Evolutionary conservation across 164 flowering plant genomes (phyloP), one percentile per base, ranked within the genome.

Genomic region (grape (Vitis vinifera)): DNA sequence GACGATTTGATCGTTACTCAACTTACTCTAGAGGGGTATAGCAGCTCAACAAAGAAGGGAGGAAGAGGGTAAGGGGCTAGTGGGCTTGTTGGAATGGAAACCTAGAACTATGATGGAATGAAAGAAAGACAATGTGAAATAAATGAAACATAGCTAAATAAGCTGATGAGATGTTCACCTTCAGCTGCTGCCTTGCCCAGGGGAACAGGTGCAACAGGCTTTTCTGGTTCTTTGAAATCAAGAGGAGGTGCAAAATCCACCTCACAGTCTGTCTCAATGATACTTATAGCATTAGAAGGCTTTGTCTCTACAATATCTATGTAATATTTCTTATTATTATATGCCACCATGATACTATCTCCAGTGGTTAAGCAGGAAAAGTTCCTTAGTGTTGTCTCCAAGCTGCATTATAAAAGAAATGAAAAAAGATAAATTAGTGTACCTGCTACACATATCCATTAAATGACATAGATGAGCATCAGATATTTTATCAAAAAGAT

Each of bases 231-330:
- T 79, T 86, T 89, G 71, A 89, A 94, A 84, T 94, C 98, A 64
- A 94, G 86, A 29, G 99, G 99, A 74, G 97, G 97, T 31, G 99
- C 97, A 78, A 94, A 94, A 74, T 94, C 99, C 69, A 94, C 99
- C 79, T 94, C 97, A 80, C 99, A 94, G 72, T 94, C 99, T 6
- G 97, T 94, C 78, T 94, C 97, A 57, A 92, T 94, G 60, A 94
- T 91, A 74, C 86, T 89, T 68, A 94, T 89, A 3, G 94, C 97
- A 69, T 83, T 70, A 23, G 97, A 76, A 65, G 99, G 99, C 84
- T 89, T 92, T 55, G 99, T 65, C 80, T 92, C 99, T 19, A 94
- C 63, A 17, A 94, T 90, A 72, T 94, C 97, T 65, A 94, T 92
- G 78, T 89, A 94, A 66, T 90, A 92, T 68, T 91, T 92, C 76